A percentile compares a stretch with the other conserved stretches of the same genome.
Conservation (phyloP, 345 rosid genomes). For the Gossypium sturtianum region DNA sequence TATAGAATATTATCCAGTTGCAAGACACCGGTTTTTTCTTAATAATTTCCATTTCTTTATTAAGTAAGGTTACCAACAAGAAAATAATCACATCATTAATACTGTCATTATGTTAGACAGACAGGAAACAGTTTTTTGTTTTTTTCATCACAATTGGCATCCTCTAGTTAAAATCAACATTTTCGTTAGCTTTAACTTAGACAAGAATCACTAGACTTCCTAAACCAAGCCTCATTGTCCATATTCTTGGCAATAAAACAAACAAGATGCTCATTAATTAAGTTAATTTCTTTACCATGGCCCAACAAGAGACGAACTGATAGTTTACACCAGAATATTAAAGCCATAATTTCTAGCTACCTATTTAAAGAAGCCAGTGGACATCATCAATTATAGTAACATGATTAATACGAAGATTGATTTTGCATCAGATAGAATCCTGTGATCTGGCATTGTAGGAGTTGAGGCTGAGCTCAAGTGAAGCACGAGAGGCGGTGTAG, state of each 20-base stretch:
- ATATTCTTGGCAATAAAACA: neutral
- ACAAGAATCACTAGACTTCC: neutral
- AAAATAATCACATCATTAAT: neutral
- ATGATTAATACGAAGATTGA: neutral
- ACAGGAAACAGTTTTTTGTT: constrained; percentile 12
- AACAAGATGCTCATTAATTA: neutral
- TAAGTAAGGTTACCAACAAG: no score
- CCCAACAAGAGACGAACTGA: constrained; percentile 6
- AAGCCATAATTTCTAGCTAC: neutral
- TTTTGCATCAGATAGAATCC: constrained; percentile 21
- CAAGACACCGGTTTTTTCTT: no score
- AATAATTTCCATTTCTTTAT: no score
- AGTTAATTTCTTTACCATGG: constrained; percentile 7
- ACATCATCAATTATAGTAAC: neutral
- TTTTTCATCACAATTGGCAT: constrained; percentile 5
- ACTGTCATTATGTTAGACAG: constrained; percentile 12
- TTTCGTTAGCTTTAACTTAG: neutral
- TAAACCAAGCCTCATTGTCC: neutral
- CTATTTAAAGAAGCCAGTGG: constrained; percentile 3
- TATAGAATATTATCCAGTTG: no score
- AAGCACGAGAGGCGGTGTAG: constrained; percentile 36
- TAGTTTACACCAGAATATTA: neutral
- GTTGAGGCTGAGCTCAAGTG: constrained; percentile 81
- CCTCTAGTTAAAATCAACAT: neutral
- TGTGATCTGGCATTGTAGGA: constrained; percentile 49